Conservation (phyloP, 129 eudicot species). For the Flaveria ramosissima region DNA sequence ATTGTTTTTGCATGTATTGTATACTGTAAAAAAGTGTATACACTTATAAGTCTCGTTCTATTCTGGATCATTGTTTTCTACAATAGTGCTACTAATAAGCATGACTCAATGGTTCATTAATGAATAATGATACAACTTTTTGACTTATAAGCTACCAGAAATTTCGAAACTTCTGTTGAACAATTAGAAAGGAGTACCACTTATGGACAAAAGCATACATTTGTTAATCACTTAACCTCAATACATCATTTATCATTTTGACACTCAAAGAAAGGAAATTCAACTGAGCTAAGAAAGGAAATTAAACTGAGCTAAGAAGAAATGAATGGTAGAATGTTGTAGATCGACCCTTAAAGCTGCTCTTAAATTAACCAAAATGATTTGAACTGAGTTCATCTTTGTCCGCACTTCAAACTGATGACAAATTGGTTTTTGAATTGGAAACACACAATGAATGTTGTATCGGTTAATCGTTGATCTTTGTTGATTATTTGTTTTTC, state of each 20-base stretch:
- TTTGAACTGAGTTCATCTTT: not conserved
- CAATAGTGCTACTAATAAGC: not conserved
- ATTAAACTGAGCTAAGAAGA: not conserved
- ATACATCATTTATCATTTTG: conserved; percentile 13
- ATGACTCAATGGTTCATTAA: not conserved
- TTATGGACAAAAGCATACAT: not conserved
- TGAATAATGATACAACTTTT: not conserved
- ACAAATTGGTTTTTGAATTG: conserved; percentile 4
- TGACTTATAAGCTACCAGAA: conserved; percentile 1
- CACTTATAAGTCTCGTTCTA: too few species aligned
- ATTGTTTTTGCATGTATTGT: too few species aligned
- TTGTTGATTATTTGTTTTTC: conserved; percentile 6
- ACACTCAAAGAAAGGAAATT: conserved; percentile 11
- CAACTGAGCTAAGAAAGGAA: not conserved
- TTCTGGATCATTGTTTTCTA: not conserved
- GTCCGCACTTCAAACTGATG: conserved; percentile 12
- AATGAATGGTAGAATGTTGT: conserved; percentile 5
- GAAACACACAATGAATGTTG: conserved; percentile 10
- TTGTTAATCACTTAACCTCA: not conserved
- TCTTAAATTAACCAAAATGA: not conserved
- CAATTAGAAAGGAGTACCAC: not conserved
- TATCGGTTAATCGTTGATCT: not conserved
- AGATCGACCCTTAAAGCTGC: conserved; percentile 10
- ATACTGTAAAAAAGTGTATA: too few species aligned
- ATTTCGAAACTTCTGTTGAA: conserved; percentile 1